Base-by-base conservation (phyloP, 2,329 filamentous ascomycete genomes). In the Boeremia lycopersici region DNA sequence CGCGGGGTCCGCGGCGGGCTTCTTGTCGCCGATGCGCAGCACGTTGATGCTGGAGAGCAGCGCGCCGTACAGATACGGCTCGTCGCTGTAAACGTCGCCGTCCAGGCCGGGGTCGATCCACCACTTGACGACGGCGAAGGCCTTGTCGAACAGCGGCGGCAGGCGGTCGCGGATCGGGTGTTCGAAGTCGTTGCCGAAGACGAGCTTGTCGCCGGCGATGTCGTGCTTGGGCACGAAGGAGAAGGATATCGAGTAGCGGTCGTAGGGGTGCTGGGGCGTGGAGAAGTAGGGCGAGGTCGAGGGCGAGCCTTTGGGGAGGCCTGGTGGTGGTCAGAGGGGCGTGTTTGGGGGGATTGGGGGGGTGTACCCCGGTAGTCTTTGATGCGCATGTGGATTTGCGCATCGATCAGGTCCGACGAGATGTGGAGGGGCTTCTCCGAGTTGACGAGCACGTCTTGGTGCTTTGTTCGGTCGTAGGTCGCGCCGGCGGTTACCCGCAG, bases 141-240 rank as follows among this genome's bases (percentile, higher is more conserved):
- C 93, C 9, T 90, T 88, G 70, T 86, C 86, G 75, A 96, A 96
- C 0, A 93, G 92, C 0, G 91, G 90, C 0, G 95, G 93, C 2
- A 99, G 80, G 13, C 87, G 85, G 71, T 96, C 89, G 28, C 91
- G 85, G 64, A 99, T 95, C 0, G 95, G 91, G 45, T 89, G 85
- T 69, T 96, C 93, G 72, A 98, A 97, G 79, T 97, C 92, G 74
- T 98, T 98, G 36, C 93, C 95, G 66, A 96, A 96, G 48, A 97
- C 86, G 2, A 99, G 81, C 59, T 96, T 87, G 25, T 84, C 76
- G 39, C 86, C 91, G 3, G 81, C 80, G 52, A 96, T 86, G 31
- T 75, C 75, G 28, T 78, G 66, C 65, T 89, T 90, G n/a, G 89
- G 90, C 0, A 84, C 86, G 74, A 97, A 90, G 40, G 85, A 83